Evolutionary conservation across 345 rosid species (phyloP), one percentile per base, ranked within the genome.

Genomic region (Boechera retrofracta): DNA sequence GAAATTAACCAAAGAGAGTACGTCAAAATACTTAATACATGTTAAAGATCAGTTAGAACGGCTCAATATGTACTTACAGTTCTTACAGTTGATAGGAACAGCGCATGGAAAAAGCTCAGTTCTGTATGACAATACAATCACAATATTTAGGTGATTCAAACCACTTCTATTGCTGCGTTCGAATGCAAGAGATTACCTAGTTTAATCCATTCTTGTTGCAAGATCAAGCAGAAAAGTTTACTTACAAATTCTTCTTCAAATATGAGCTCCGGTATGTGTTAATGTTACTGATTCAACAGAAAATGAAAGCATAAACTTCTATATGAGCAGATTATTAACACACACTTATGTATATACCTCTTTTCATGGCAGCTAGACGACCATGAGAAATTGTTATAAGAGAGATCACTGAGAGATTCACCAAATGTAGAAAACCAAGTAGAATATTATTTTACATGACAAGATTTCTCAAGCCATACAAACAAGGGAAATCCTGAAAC

Each of bases 341-440:
- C 24, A 21, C 24, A 21, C 24, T 21, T 21, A 21, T 21, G 8
- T 18, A 45, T 0, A 7, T 71, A 77, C 81, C 67, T 64, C 45
- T 10, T 38, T 41, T 57, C 39, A 2, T 26, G 51, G 55, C 81
- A 77, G 42, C 18, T 38, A 63, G 24, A 15, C 2, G 67, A 31
- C 77, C 53, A 72, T 38, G 77, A 24, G 67, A 77, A 77, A 66
- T 57, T 77, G 68, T 77, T 77, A 5, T 66, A 38, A 71, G 81
- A 77, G 51, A 77, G 62, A 41, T 77, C 81, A 65, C 81, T 77
- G 67, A n/a, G n/a, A 5, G 12, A 70, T 38, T 33, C 28, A 31
- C 26, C 74, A 59, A 36, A 33, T n/a, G 2, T 7, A 49, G 13
- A 62, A 29, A 39, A 41, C 10, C n/a, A 5, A 24, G 31, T 33